Conservation (phyloP, 495 filamentous ascomycete genomes). For the Talaromyces stipitatus region DNA sequence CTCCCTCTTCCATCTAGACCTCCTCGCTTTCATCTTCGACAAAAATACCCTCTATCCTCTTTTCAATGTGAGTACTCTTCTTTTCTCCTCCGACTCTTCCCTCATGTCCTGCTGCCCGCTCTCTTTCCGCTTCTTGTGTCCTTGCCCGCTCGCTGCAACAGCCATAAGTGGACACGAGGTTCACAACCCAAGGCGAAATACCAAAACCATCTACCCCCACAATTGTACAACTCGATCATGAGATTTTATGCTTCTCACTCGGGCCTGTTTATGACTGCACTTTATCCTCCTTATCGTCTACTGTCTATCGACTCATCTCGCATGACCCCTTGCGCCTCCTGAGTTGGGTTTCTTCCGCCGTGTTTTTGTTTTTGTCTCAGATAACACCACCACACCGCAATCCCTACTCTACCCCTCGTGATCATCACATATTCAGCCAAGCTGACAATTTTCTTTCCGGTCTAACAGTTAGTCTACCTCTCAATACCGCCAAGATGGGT, state of each 20-base stretch:
- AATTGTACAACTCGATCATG: constrained; percentile 7
- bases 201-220: constrained; percentile 9
- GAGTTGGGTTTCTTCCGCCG: background rate
- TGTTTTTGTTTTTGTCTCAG: constrained; percentile 2
- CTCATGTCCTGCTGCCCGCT: constrained; percentile 8
- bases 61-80: constrained; percentile 11
- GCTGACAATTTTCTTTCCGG: background rate
- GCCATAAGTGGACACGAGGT: background rate
- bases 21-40: background rate
- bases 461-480: constrained; percentile 4
- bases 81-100: constrained; percentile 1
- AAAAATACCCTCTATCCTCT: constrained; percentile 1
- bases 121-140: constrained; percentile 8
- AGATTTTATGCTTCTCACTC: background rate
- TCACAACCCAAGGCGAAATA: background rate
- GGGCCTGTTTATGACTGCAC: background rate
- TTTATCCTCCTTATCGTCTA: constrained; percentile 6
- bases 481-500: constrained; percentile 73
- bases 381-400: background rate
- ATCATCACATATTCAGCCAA: background rate
- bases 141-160: constrained; percentile 11
- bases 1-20: background rate
- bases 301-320: background rate
- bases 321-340: background rate
- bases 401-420: background rate